Conservation (phyloP, 1,139 yeast genomes). For the Suhomyces chickasaworum region DNA sequence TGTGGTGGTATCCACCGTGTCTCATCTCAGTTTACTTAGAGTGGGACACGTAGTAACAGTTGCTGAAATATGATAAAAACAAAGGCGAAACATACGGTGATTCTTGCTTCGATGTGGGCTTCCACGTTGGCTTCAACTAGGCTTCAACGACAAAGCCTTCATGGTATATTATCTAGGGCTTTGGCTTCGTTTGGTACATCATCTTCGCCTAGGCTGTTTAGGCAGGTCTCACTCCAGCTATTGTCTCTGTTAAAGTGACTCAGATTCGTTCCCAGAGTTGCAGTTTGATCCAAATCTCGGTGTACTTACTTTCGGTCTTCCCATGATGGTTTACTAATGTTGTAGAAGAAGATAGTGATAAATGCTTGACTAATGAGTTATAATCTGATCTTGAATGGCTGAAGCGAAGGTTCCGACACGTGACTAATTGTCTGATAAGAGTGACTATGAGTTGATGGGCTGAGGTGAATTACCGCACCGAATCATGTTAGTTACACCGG, state of each 20-base stretch:
- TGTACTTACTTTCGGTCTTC: constrained; percentile 58
- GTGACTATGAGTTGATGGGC: not conserved
- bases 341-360: not conserved
- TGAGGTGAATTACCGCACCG: not conserved
- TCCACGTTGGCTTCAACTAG: too few relatives aligned
- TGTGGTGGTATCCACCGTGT: too few relatives aligned
- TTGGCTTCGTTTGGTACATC: too few relatives aligned
- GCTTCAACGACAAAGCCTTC: too few relatives aligned
- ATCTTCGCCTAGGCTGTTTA: too few relatives aligned
- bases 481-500: not conserved
- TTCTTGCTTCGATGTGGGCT: too few relatives aligned
- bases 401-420: constrained; percentile 1
- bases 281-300: not conserved
- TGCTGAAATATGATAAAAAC: too few relatives aligned
- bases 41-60: too few relatives aligned
- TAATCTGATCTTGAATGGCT: constrained; percentile 7
- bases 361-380: constrained; percentile 6
- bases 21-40: too few relatives aligned
- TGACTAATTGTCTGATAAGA: constrained; percentile 1
- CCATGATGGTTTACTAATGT: constrained; percentile 36
- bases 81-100: too few relatives aligned
- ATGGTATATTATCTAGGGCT: too few relatives aligned
- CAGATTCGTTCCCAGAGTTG: not conserved
- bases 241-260: not conserved
- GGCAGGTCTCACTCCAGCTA: too few relatives aligned